Percentiles rank a stretch among this genome's conserved stretches.
phyloP scores from a whole-genome alignment of 495 filamentous ascomycete genomes.

The Sphaerosporella brunnea region DNA sequence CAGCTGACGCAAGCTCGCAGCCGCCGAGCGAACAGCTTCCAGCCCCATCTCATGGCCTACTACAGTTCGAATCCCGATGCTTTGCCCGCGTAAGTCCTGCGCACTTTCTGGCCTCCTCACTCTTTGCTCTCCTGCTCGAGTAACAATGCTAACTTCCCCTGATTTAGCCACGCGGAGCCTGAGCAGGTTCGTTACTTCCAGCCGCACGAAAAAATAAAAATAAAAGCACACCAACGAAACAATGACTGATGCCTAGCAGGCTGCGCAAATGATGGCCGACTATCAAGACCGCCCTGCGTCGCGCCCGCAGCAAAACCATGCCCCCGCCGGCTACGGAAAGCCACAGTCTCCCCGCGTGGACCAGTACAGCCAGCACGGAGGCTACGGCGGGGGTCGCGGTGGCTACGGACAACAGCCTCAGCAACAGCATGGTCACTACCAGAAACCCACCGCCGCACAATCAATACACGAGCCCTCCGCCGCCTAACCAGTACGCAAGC shows the following conservation, averaged over 20 bases:
- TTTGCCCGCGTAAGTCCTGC: conserved; percentile 71
- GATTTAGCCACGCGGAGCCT: conserved; percentile 70
- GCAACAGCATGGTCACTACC: conserved; percentile 8
- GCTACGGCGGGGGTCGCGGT: background rate
- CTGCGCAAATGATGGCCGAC: conserved; percentile 37
- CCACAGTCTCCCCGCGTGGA: conserved; percentile 26
- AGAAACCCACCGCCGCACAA: conserved; percentile 26
- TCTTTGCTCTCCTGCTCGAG: background rate
- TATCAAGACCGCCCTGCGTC: conserved; percentile 17
- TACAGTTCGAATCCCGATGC: conserved; percentile 92
- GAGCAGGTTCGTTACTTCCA: conserved; percentile 45
- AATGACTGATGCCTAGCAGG: conserved; percentile 26
- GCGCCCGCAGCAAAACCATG: conserved; percentile 12
- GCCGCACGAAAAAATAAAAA: no score
- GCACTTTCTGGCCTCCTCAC: background rate
- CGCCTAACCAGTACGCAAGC: conserved; percentile 22
- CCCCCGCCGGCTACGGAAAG: conserved; percentile 25
- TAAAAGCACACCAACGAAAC: conserved; percentile 5
- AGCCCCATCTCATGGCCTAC: no score
- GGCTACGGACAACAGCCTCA: background rate
- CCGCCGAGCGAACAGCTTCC: no score
- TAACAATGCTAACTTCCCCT: background rate
- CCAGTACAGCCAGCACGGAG: conserved; percentile 15
- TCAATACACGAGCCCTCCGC: conserved; percentile 27
- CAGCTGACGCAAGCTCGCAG: no score